A percentile compares a stretch with the other conserved stretches of the same genome.
Evolutionary conservation across 73 alveolate species (phyloP).

Genomic region (Paramecium sonneborni): DNA sequence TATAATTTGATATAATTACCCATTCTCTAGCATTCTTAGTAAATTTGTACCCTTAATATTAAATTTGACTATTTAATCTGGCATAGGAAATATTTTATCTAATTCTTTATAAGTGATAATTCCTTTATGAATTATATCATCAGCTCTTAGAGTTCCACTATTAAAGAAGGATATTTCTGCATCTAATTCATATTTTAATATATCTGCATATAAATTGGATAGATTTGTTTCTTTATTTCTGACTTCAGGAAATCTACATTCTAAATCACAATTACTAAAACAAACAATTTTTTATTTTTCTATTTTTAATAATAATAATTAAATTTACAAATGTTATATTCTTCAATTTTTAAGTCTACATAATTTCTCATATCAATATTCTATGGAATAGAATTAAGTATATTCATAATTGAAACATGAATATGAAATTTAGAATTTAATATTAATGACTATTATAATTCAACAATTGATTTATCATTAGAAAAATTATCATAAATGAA

Average conservation of each 20-base stretch:
- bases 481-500: not conserved
- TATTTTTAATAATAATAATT: not conserved
- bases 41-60: slow-evolving; percentile 68
- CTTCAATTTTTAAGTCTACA: not conserved
- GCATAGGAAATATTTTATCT: slow-evolving; percentile 70
- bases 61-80: slow-evolving; percentile 69
- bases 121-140: slow-evolving; percentile 70
- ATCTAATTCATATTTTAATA: slow-evolving; percentile 64
- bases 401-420: not conserved
- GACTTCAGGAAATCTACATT: slow-evolving; percentile 66
- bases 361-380: not conserved
- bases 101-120: slow-evolving; percentile 64
- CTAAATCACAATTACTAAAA: slow-evolving; percentile 68
- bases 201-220: slow-evolving; percentile 76
- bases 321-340: not conserved
- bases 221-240: slow-evolving; percentile 79
- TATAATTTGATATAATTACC: slow-evolving; percentile 9
- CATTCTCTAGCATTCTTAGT: slow-evolving; percentile 75
- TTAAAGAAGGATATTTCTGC: slow-evolving; percentile 77
- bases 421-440: not conserved
- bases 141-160: slow-evolving; percentile 81
- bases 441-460: not conserved
- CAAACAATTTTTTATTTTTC: slow-evolving; percentile 62
- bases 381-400: not conserved
- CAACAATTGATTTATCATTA: not conserved